A percentile compares a stretch with the other conserved stretches of the same genome.
These are phyloP conservation scores for Liriodendron chinense DNA, from an alignment of 164 flowering plant species.

Conservation along the genomic window DNA sequence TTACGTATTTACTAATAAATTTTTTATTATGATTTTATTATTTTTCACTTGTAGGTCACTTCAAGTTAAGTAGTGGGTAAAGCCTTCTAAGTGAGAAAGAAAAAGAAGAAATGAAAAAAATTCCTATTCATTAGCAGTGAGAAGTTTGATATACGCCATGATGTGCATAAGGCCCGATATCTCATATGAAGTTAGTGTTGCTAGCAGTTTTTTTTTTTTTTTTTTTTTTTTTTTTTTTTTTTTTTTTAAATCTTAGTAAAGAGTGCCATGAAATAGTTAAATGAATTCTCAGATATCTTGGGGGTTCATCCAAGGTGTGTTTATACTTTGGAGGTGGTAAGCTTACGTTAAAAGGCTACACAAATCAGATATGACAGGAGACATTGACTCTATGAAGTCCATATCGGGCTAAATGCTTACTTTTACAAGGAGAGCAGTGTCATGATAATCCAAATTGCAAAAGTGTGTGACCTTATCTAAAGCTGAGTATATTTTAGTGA, in stretches of 20 bases:
- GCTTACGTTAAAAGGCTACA: background rate
- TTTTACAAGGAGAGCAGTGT: no score
- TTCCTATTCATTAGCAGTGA: background rate
- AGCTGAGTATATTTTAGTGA: background rate
- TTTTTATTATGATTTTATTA: no score
- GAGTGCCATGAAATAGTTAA: background rate
- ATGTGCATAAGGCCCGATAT: background rate
- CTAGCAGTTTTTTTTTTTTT: background rate
- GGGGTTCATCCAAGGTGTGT: background rate
- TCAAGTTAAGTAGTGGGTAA: background rate
- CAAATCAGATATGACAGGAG: background rate
- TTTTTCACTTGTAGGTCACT: no score
- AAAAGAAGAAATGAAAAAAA: no score
- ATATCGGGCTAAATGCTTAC: no score
- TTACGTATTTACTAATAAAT: no score
- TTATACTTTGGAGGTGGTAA: background rate
- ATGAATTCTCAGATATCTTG: background rate
- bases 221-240: background rate
- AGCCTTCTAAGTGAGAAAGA: no score
- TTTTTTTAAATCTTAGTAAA: background rate
- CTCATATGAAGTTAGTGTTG: background rate
- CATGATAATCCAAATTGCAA: no score
- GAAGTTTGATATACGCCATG: slow-evolving; percentile 3
- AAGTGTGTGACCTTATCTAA: no score
- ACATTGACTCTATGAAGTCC: background rate